phyloP scores from a whole-genome alignment of 441 rosid species.

The Populus trichocarpa region DNA sequence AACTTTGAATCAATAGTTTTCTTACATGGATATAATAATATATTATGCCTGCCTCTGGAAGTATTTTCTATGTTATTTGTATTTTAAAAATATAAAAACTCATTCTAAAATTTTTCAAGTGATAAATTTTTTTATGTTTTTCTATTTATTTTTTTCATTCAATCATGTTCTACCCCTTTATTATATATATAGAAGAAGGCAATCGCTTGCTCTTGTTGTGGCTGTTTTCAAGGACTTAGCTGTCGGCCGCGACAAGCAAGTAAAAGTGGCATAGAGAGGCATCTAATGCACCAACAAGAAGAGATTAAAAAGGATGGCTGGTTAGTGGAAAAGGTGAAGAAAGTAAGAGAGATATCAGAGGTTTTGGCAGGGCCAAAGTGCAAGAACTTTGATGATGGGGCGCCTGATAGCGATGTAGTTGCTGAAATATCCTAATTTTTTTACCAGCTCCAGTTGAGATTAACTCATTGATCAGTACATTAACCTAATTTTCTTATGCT shows the following conservation, averaged over 20 bases:
- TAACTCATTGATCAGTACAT: too few relatives aligned
- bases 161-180: too few relatives aligned
- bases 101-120: too few relatives aligned
- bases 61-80: too few relatives aligned
- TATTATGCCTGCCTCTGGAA: too few relatives aligned
- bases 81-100: too few relatives aligned
- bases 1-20: too few relatives aligned
- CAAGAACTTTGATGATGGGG: conserved; percentile 44
- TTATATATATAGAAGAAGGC: too few relatives aligned
- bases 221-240: conserved; percentile 32
- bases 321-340: conserved; percentile 35
- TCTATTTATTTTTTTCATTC: too few relatives aligned
- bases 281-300: conserved; percentile 5
- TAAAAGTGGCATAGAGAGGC: conserved; percentile 13
- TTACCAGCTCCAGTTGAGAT: conserved; percentile 26
- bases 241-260: conserved; percentile 21
- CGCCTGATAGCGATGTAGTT: conserved; percentile 8
- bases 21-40: too few relatives aligned
- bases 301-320: conserved; percentile 24
- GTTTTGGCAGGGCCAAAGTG: conserved; percentile 53
- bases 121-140: too few relatives aligned
- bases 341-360: conserved; percentile 43
- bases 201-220: conserved; percentile 21
- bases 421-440: conserved; percentile 26
- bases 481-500: too few relatives aligned